Evolutionary conservation across 106 monocot genomes (phyloP), one percentile per base, ranked within the genome.

Genomic region (Gastrodia elata): DNA sequence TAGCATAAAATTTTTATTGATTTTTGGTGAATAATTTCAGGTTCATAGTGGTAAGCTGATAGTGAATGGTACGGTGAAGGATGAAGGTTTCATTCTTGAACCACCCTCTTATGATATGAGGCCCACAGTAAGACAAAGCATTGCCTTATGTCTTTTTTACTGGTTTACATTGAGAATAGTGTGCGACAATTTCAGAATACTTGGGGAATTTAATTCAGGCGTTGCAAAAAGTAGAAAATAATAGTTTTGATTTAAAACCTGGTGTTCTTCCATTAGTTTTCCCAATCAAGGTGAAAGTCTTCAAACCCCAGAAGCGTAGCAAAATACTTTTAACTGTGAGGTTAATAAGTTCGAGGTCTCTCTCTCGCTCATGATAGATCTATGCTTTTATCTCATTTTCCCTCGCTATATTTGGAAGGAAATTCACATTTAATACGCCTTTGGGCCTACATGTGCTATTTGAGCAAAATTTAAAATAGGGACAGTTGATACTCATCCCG

Each of bases 11-110:
- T 67, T 20, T 67, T 67, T 37, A 67, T 67, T 14, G 6, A 18
- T 5, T 4, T 67, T 41, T 69, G 24, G 25, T 69, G 69, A 69
- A 40, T 69, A 40, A 3, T 68, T 65, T 25, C 38, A 96, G 96
- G 96, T 96, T 70, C 97, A 91, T 68, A 74, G 88, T 68, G 97
- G 97, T 68, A 98, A 98, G 79, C 78, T 98, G 61, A 83, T 98
- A 36, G 97, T 98, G 22, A 98, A 98, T 81, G 93, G 97, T n/a
- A 79, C 35, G 18, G 78, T 46, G n/a, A 86, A 90, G 72, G 70
- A 82, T 82, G 97, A 98, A 85, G 79, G 78, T 20, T 98, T 82
- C 78, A 93, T 98, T 85, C 85, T 88, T 48, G 97, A 98, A 73
- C 83, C 88, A 20, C 97, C 97, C 28, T 71, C 84, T 77, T 98